A percentile compares a stretch with the other conserved stretches of the same genome.
Evolutionary conservation across 2,329 filamentous ascomycete species (phyloP).

Genomic region (Chaetomiaceae sp.): DNA sequence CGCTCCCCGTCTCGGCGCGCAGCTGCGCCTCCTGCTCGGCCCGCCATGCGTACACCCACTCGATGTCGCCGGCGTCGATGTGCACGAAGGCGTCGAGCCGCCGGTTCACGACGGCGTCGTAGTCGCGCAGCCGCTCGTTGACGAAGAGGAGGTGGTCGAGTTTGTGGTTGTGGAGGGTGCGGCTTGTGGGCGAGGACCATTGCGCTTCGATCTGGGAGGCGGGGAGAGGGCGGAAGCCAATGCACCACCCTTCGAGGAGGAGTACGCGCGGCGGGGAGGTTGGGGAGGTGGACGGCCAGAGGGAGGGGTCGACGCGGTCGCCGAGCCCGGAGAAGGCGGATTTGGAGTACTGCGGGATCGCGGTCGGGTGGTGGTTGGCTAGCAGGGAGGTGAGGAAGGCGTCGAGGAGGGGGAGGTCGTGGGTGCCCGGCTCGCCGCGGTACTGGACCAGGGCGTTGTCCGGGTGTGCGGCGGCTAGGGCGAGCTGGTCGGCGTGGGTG

Average conservation of each 20-base stretch:
- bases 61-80: constrained; percentile 63
- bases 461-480: constrained; percentile 60
- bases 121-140: constrained; percentile 43
- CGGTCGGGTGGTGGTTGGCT: constrained; percentile 43
- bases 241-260: constrained; percentile 86
- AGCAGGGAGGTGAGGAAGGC: constrained; percentile 58
- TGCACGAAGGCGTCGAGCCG: constrained; percentile 53
- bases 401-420: constrained; percentile 64
- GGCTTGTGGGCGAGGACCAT: constrained; percentile 41
- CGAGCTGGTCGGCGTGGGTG: constrained; percentile 60
- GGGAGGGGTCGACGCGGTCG: constrained; percentile 59
- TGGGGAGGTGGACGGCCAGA: constrained; percentile 57
- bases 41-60: constrained; percentile 81
- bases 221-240: constrained; percentile 68
- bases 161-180: constrained; percentile 43
- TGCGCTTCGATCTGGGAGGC: constrained; percentile 48
- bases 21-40: constrained; percentile 73
- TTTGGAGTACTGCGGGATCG: constrained; percentile 78
- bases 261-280: constrained; percentile 46
- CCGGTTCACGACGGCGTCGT: constrained; percentile 46
- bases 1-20: constrained; percentile 59
- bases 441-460: constrained; percentile 73
- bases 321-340: constrained; percentile 70
- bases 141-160: constrained; percentile 47
- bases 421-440: constrained; percentile 74